Base-by-base conservation (phyloP, 352 stramenopile genomes). In the Nothophytophthora sp. region DNA sequence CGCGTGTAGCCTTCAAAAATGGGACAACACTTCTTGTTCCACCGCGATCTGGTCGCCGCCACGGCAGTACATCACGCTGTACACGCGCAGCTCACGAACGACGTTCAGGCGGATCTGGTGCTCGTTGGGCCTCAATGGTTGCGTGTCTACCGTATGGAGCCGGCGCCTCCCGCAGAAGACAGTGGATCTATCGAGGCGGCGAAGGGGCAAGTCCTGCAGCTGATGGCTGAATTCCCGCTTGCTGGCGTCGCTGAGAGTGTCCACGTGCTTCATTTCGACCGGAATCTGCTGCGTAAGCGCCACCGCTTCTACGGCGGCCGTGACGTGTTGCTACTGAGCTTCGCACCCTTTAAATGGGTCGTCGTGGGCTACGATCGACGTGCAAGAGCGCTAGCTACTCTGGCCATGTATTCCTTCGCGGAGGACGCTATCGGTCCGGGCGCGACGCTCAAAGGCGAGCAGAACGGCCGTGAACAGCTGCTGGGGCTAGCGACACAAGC, bases 1-100 rank as follows among this genome's bases (percentile, higher is more conserved):
- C n/a, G n/a, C n/a, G n/a, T n/a, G n/a, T n/a, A n/a, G n/a, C n/a
- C n/a, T n/a, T n/a, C n/a, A n/a, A n/a, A n/a, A n/a, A 92, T 92
- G 82, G 79, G 79, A 8, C 85, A 95, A 60, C 85, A 95, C 67
- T 95, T 95, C 53, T 53, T 95, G 37, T 77, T 89, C 41, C 81
- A 95, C 48, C 79, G 81, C 49, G 85, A 95, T 50, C 63, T 95
- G 11, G 79, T 95, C 47, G 64, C 81, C 5, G 77, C 81, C 41
- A 92, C 85, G 32, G 80, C 81, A 15, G 80, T 95, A 43, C 81
- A 92, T 41, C 76, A 90, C 67, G 70, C 83, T 11, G 73, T 76
- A 13, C 67, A 81, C 61, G 76, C 81, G 16, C 68, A 73, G n/a
- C 59, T 92, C 19, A 83, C 76, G 12, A 90, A 72, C 62, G 80